These are phyloP conservation scores for Gigaspora rosea DNA, from an alignment of 192 early-diverging fungal genomes.

Conservation along the genomic window DNA sequence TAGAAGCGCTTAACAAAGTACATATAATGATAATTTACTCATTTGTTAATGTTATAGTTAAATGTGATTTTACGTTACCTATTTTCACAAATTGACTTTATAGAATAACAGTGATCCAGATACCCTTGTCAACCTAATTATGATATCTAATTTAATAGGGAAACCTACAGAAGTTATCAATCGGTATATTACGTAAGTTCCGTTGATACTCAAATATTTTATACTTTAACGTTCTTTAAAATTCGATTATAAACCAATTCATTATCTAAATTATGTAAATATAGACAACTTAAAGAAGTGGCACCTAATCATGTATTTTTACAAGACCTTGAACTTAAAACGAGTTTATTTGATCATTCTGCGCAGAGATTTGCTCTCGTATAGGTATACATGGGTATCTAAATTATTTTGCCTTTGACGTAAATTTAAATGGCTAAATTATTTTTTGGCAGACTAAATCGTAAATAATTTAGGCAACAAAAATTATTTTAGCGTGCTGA, in stretches of 20 bases:
- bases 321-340: slow-evolving; percentile 74
- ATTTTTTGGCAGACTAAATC: no score
- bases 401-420: no score
- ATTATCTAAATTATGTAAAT: slow-evolving; percentile 6
- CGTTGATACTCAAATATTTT: neutral
- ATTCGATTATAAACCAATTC: neutral
- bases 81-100: neutral
- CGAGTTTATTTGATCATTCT: slow-evolving; percentile 79
- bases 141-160: slow-evolving; percentile 66
- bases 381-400: slow-evolving; percentile 9
- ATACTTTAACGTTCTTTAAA: neutral
- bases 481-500: no score
- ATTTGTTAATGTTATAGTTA: neutral
- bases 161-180: slow-evolving; percentile 68
- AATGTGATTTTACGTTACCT: neutral
- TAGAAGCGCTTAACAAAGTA: slow-evolving; percentile 74
- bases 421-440: no score
- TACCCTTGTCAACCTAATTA: slow-evolving; percentile 83
- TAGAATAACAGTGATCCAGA: slow-evolving; percentile 76
- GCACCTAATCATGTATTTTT: slow-evolving; percentile 81
- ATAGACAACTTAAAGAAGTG: slow-evolving; percentile 71
- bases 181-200: slow-evolving; percentile 64
- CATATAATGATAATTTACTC: slow-evolving; percentile 14
- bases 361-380: slow-evolving; percentile 53
- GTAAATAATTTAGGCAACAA: no score